Base-by-base conservation (phyloP, 257 asterid species). In the Fraxinus quadrangulata region DNA sequence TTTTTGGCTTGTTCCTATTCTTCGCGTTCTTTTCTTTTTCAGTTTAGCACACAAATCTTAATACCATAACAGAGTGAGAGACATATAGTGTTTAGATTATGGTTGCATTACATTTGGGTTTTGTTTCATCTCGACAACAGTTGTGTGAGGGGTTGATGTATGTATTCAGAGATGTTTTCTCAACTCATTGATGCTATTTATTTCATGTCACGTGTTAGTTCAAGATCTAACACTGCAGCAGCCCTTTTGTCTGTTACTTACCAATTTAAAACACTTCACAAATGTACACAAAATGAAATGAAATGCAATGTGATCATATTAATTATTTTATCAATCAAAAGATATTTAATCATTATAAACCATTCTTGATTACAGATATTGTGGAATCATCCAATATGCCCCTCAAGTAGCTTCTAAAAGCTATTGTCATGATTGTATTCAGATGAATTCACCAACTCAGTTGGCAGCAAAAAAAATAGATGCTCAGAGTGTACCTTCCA, bases 341-440 rank as follows among this genome's bases (percentile, higher is more conserved):
- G 33, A 23, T 10, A 23, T 24, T 61, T 59, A 61, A 61, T 63
- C 69, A 63, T 5, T 63, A 23, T 23, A 23, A 63, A 63, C 31
- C 10, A 7, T 1, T 63, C 34, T 9, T 4, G 26, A 24, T 63
- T 63, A 63, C 34, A 63, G 34, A 63, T 26, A 63, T 23, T 34
- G 34, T 10, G 69, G 69, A 63, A 63, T 61, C 34, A 11, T 23
- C 69, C 26, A 31, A 26, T 37, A 72, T 61, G 49, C 26, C 68
- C 72, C 54, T 61, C 74, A 51, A 51, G 36, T 36, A 77, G 37
- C 49, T 74, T 76, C n/a, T 49, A 74, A 67, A 56, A 59, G 77
- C 77, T 56, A 49, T 68, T 61, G 68, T 70, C 59, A 72, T 36
- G 67, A 67, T 63, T 74, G 31, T 66, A 74, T 61, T 49, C 80